A percentile compares a stretch with the other conserved stretches of the same genome.
Evolutionary conservation across 306 rosid species (phyloP).

Genomic region (Amphicarpaea edgeworthii): DNA sequence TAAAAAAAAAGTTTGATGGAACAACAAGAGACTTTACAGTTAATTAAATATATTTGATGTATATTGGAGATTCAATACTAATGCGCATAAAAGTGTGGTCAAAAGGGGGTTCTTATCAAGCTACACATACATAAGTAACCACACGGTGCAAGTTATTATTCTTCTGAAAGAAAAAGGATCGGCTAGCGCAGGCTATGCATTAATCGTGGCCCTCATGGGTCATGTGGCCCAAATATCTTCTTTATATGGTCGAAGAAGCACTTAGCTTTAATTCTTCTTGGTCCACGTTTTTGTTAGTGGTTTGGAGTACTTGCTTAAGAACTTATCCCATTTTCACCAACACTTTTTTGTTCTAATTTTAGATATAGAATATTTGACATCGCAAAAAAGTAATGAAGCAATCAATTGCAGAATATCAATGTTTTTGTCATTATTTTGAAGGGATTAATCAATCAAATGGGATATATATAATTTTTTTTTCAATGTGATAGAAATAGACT

Average conservation of each 20-base stretch:
- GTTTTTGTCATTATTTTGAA: no score
- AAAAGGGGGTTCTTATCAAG: conserved; percentile 13
- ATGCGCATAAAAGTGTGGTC: conserved; percentile 6
- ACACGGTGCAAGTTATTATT: background rate
- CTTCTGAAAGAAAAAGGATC: conserved; percentile 29
- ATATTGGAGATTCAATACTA: background rate
- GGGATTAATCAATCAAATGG: no score
- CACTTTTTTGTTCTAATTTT: conserved; percentile 33
- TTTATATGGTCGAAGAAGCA: background rate
- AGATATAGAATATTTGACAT: background rate
- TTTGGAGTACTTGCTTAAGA: conserved; percentile 35
- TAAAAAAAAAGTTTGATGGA: no score
- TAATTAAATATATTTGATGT: no score
- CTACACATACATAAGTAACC: background rate
- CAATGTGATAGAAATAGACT: no score
- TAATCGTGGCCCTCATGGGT: background rate
- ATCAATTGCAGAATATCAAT: background rate
- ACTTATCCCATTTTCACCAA: conserved; percentile 31
- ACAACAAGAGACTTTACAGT: no score
- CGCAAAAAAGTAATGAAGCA: background rate
- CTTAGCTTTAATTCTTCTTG: conserved; percentile 12
- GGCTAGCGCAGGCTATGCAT: background rate
- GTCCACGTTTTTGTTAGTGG: conserved; percentile 36
- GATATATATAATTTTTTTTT: no score
- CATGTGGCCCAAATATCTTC: conserved; percentile 4